Conservation (phyloP, 2,329 filamentous ascomycete genomes). For the Colletotrichum lentis region DNA sequence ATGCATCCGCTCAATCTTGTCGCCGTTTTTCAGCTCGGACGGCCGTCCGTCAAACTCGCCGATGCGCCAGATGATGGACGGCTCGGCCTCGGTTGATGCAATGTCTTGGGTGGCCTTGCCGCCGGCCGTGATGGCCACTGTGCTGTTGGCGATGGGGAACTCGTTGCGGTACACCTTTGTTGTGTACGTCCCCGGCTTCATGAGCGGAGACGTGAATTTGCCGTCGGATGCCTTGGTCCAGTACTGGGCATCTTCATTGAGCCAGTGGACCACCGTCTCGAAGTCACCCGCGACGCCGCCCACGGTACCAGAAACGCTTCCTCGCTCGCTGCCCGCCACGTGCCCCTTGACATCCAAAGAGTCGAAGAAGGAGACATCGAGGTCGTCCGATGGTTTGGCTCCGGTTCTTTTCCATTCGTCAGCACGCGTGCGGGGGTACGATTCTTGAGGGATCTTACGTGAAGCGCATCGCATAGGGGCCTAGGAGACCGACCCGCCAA, state of each 20-base stretch:
- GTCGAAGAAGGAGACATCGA: conserved; percentile 65
- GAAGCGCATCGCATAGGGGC: conserved; percentile 66
- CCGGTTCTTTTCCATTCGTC: conserved; percentile 49
- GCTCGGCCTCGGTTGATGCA: conserved; percentile 49
- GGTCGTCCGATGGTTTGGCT: conserved; percentile 51
- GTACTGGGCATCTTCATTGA: conserved; percentile 64
- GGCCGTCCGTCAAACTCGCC: conserved; percentile 66
- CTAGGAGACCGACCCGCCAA: conserved; percentile 65
- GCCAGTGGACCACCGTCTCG: conserved; percentile 66
- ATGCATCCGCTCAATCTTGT: conserved; percentile 66
- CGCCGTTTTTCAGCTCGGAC: conserved; percentile 65
- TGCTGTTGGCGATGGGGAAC: conserved; percentile 57
- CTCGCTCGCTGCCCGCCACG: conserved; percentile 57
- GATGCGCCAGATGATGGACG: conserved; percentile 61
- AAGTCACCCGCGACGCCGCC: conserved; percentile 58
- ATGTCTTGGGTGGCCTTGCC: conserved; percentile 58
- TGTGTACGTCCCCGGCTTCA: conserved; percentile 68
- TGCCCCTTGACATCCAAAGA: conserved; percentile 62
- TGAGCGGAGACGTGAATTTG: conserved; percentile 62
- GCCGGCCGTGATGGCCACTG: conserved; percentile 57
- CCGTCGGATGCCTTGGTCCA: conserved; percentile 61
- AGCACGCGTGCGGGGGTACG: not conserved
- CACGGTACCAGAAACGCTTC: conserved; percentile 62
- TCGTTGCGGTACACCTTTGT: conserved; percentile 67
- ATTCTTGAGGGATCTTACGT: conserved; percentile 43